Evolutionary conservation across 1,284 basidiomycete species (phyloP).

Genomic region (Boletus subluridellus): DNA sequence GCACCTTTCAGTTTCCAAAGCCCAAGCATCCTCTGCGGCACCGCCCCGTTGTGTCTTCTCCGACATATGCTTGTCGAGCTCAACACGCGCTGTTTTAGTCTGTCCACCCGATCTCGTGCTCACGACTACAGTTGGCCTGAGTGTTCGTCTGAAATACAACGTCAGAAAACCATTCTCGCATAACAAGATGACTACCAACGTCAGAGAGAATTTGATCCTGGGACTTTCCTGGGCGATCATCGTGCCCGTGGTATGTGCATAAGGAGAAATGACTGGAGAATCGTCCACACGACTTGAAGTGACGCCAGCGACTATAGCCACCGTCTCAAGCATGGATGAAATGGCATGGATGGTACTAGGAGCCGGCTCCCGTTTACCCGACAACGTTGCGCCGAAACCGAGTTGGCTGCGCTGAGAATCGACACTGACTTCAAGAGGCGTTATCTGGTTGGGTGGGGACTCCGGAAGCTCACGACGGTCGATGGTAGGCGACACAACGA

Average conservation of each 20-base stretch:
- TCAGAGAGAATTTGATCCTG: neutral
- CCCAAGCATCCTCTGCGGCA: neutral
- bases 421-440: neutral
- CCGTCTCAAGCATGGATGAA: neutral
- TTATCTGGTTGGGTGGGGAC: neutral
- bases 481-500: conserved; percentile 3
- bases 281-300: neutral
- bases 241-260: no score
- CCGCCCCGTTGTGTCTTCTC: neutral
- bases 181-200: conserved; percentile 8
- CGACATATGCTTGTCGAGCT: neutral
- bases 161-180: conserved; percentile 1
- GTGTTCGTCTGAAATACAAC: conserved; percentile 1
- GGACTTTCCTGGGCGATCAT: neutral
- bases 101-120: neutral
- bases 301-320: neutral
- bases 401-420: neutral
- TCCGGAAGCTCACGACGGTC: neutral
- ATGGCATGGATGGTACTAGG: neutral
- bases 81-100: neutral
- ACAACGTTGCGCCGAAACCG: neutral
- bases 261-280: neutral
- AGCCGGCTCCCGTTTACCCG: neutral
- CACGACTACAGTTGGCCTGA: neutral
- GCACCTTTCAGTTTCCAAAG: neutral